phyloP scores from a whole-genome alignment of 352 stramenopile genomes.

The Pythium oligandrum region DNA sequence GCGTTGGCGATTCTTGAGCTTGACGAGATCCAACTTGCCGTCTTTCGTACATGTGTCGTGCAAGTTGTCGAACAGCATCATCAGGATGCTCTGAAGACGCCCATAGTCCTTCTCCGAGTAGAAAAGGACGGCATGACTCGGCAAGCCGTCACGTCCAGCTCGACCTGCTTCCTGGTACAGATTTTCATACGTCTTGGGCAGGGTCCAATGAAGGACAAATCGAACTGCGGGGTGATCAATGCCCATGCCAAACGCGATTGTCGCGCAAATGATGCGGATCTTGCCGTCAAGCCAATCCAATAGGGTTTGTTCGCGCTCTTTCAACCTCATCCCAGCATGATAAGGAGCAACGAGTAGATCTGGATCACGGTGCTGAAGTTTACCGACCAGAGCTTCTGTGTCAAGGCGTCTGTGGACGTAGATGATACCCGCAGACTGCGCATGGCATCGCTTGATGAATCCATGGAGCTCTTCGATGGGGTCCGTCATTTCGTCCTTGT shows the following conservation, averaged over 20 bases:
- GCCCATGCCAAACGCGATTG: slow-evolving; percentile 91
- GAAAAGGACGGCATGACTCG: slow-evolving; percentile 78
- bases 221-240: slow-evolving; percentile 90
- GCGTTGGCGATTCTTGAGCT: slow-evolving; percentile 5
- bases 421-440: slow-evolving; percentile 25
- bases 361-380: slow-evolving; percentile 22
- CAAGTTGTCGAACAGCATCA: slow-evolving; percentile 6
- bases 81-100: slow-evolving; percentile 30
- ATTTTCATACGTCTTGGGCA: slow-evolving; percentile 87
- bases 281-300: slow-evolving; percentile 39
- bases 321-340: slow-evolving; percentile 36
- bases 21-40: slow-evolving; percentile 6
- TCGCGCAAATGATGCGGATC: slow-evolving; percentile 86
- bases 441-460: slow-evolving; percentile 33
- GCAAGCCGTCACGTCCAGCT: slow-evolving; percentile 90
- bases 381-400: slow-evolving; percentile 35
- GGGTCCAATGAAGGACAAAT: slow-evolving; percentile 88
- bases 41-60: slow-evolving; percentile 19
- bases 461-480: slow-evolving; percentile 22
- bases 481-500: slow-evolving; percentile 36
- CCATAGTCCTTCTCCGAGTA: slow-evolving; percentile 49
- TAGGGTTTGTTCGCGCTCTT: slow-evolving; percentile 34
- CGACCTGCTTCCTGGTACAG: slow-evolving; percentile 97
- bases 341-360: slow-evolving; percentile 32
- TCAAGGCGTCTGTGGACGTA: slow-evolving; percentile 52